Percentiles rank a stretch among this genome's conserved stretches.
phyloP scores from a whole-genome alignment of 202 grass and related monocot genomes.

The Schoenoplectus triqueter region DNA sequence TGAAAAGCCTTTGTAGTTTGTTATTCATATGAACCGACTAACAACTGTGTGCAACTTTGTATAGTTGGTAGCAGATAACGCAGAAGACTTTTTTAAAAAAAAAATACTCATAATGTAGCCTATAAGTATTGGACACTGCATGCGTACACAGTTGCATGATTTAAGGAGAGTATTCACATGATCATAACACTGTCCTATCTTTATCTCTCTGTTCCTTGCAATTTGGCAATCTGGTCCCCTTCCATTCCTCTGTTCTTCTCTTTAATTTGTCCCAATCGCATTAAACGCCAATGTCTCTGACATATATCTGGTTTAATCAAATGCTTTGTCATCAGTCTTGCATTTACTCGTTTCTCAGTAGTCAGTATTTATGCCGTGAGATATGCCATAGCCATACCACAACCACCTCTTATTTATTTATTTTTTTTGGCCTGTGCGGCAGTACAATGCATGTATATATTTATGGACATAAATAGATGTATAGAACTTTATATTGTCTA shows the following conservation, averaged over 20 bases:
- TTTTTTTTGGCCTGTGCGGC: too few relatives aligned
- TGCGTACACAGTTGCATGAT: not conserved
- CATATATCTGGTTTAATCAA: not conserved
- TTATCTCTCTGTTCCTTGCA: not conserved
- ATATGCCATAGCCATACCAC: not conserved
- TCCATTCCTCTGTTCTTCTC: not conserved
- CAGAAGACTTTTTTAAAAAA: not conserved
- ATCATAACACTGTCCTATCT: not conserved
- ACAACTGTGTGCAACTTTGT: not conserved
- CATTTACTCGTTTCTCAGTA: constrained; percentile 29
- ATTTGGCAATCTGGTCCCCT: not conserved
- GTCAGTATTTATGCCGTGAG: not conserved
- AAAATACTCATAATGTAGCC: too few relatives aligned
- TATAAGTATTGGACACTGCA: not conserved
- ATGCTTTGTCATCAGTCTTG: not conserved
- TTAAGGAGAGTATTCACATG: not conserved
- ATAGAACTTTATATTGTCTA: too few relatives aligned
- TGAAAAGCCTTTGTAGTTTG: too few relatives aligned
- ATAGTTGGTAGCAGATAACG: constrained; percentile 14
- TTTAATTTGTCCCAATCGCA: not conserved
- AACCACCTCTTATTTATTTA: too few relatives aligned
- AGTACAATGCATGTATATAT: too few relatives aligned
- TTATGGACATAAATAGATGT: too few relatives aligned
- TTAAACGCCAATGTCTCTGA: not conserved
- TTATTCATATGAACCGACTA: too few relatives aligned